Percentiles rank a stretch among this genome's conserved stretches.
Conservation (phyloP, 306 rosid species). For the Arachis hypogaea region DNA sequence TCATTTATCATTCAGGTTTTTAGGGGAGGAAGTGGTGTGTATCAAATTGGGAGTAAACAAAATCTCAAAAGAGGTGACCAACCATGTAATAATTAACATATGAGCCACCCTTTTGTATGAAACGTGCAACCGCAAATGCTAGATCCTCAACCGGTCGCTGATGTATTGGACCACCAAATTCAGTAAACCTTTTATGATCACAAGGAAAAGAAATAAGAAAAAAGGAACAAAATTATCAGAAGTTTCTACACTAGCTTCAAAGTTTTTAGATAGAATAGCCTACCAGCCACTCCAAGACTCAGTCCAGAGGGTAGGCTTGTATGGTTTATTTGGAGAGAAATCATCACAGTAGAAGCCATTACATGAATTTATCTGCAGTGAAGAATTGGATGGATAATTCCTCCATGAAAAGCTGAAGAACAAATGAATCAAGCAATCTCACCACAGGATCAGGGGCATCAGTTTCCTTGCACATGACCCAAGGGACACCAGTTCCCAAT, state of each 20-base stretch:
- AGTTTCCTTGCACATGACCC: conserved; percentile 99
- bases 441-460: conserved; percentile 99
- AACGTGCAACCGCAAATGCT: conserved; percentile 95
- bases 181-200: conserved; percentile 69
- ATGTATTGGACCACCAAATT: conserved; percentile 82
- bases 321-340: conserved; percentile 90
- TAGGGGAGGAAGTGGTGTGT: too few species aligned
- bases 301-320: conserved; percentile 94
- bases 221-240: conserved; percentile 14
- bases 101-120: conserved; percentile 89
- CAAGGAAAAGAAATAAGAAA: conserved; percentile 18
- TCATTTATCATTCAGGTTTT: conserved; percentile 34
- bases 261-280: conserved; percentile 17
- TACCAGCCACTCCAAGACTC: conserved; percentile 99
- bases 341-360: conserved; percentile 91
- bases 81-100: conserved; percentile 94
- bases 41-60: background rate
- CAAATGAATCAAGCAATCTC: conserved; percentile 27
- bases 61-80: conserved; percentile 41
- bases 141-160: conserved; percentile 93
- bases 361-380: conserved; percentile 80
- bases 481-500: conserved; percentile 86
- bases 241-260: conserved; percentile 24
- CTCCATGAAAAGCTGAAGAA: conserved; percentile 9
- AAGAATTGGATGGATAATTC: conserved; percentile 31